Percentiles rank a stretch among this genome's conserved stretches.
Evolutionary conservation across 345 rosid species (phyloP).

Genomic region (Eutrema yunnanense): DNA sequence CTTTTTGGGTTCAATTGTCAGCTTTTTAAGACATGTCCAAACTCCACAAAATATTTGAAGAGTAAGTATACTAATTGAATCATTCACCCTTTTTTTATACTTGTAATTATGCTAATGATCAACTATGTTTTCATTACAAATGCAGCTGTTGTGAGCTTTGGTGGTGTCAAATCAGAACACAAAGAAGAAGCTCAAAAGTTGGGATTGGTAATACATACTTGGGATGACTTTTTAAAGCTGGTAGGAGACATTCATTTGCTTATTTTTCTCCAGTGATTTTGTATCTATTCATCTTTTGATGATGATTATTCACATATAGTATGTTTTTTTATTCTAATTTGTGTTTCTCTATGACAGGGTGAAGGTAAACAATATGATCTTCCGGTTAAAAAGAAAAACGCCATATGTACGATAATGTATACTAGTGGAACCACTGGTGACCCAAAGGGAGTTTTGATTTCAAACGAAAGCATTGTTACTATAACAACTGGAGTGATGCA

Average conservation of each 20-base stretch:
- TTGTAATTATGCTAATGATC: slow-evolving; percentile 4
- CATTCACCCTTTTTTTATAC: background rate
- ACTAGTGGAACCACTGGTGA: slow-evolving; percentile 99
- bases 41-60: slow-evolving; percentile 44
- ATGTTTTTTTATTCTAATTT: background rate
- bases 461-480: slow-evolving; percentile 79
- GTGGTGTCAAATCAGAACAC: slow-evolving; percentile 49
- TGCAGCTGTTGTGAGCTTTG: slow-evolving; percentile 86
- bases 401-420: slow-evolving; percentile 94
- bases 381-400: slow-evolving; percentile 58
- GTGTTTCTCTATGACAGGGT: slow-evolving; percentile 39
- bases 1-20: slow-evolving; percentile 19
- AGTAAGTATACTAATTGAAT: slow-evolving; percentile 38
- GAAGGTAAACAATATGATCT: slow-evolving; percentile 60
- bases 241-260: slow-evolving; percentile 27
- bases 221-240: slow-evolving; percentile 76
- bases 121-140: background rate
- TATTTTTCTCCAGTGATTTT: background rate
- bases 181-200: slow-evolving; percentile 53
- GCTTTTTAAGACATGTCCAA: slow-evolving; percentile 69
- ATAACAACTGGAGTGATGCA: slow-evolving; percentile 65
- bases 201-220: slow-evolving; percentile 53
- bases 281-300: background rate
- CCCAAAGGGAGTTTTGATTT: slow-evolving; percentile 92
- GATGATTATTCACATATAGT: background rate